Conservation (phyloP, 176 grass and related monocot genomes). For the Aegilops umbellulata region DNA sequence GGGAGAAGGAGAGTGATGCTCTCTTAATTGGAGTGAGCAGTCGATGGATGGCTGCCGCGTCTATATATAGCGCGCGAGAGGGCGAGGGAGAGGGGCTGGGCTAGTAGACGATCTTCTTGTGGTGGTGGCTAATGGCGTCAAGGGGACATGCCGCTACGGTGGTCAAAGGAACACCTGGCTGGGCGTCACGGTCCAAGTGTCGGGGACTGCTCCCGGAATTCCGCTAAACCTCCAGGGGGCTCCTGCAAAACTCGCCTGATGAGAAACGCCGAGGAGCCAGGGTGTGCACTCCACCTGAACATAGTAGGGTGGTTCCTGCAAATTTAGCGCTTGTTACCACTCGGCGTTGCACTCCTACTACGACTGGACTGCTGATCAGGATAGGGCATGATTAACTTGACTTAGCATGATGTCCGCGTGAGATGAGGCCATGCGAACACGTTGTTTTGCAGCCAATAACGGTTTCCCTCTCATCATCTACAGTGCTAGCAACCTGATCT, state of each 20-base stretch:
- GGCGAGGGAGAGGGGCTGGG: neutral
- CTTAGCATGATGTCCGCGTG: neutral
- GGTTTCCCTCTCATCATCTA: no score
- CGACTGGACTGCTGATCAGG: no score
- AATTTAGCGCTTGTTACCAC: no score
- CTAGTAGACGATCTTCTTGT: neutral
- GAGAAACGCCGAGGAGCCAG: no score
- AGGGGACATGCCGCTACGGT: constrained; percentile 6
- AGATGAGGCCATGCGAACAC: neutral
- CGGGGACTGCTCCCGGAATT: neutral
- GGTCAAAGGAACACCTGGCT: constrained; percentile 37
- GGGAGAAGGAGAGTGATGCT: neutral
- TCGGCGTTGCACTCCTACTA: no score
- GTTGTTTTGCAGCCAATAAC: no score
- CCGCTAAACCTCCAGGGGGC: rapidly evolving
- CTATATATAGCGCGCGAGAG: constrained; percentile 41
- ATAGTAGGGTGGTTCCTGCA: no score
- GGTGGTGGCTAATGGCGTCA: constrained; percentile 19
- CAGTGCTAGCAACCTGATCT: no score
- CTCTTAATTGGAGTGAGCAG: constrained; percentile 11
- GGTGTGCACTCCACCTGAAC: no score
- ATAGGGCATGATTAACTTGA: no score
- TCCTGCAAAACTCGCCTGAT: no score
- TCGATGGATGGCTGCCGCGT: neutral
- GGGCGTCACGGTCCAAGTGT: constrained; percentile 37